A percentile compares a stretch with the other conserved stretches of the same genome.
Conservation (phyloP, 495 filamentous ascomycete species). For the Penicillium pulvis region DNA sequence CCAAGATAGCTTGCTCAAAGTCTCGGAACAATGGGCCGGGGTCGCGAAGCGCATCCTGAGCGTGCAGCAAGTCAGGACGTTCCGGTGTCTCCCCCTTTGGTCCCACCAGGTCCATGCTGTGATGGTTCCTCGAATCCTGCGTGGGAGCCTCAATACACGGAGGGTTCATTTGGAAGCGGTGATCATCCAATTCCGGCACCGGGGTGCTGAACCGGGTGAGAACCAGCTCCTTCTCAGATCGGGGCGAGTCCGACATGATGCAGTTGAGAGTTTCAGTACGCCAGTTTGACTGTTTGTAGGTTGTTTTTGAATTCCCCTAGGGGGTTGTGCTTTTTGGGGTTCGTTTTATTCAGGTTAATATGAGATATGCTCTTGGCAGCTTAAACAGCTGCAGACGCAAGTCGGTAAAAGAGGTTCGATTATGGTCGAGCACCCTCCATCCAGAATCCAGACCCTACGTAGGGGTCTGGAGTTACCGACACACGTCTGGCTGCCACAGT, state of each 20-base stretch:
- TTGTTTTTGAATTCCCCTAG: constrained; percentile 8
- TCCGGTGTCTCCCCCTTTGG: constrained; percentile 29
- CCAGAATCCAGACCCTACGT: constrained; percentile 50
- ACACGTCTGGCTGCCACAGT: constrained; percentile 45
- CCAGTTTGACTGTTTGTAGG: constrained; percentile 19
- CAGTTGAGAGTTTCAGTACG: constrained; percentile 3
- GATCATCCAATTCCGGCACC: constrained; percentile 88
- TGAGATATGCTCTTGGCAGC: constrained; percentile 21
- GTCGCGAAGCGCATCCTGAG: constrained; percentile 49
- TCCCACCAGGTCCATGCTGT: constrained; percentile 35
- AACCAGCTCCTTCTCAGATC: constrained; percentile 57
- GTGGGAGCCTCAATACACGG: constrained; percentile 60
- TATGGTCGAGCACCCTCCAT: constrained; percentile 42
- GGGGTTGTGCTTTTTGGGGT: constrained; percentile 12
- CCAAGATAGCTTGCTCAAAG: constrained; percentile 81
- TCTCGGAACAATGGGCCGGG: constrained; percentile 60
- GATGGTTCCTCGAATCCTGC: constrained; percentile 39
- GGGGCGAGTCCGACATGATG: constrained; percentile 64
- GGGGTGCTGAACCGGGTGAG: constrained; percentile 72
- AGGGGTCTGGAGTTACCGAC: constrained; percentile 51
- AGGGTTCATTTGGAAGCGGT: constrained; percentile 76
- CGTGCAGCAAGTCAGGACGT: constrained; percentile 51
- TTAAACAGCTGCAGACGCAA: constrained; percentile 33
- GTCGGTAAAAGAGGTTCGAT: constrained; percentile 36
- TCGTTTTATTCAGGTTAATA: neutral